These are phyloP conservation scores for Aspergillus felis DNA, from an alignment of 2,329 filamentous ascomycete species.

Conservation along the genomic window DNA sequence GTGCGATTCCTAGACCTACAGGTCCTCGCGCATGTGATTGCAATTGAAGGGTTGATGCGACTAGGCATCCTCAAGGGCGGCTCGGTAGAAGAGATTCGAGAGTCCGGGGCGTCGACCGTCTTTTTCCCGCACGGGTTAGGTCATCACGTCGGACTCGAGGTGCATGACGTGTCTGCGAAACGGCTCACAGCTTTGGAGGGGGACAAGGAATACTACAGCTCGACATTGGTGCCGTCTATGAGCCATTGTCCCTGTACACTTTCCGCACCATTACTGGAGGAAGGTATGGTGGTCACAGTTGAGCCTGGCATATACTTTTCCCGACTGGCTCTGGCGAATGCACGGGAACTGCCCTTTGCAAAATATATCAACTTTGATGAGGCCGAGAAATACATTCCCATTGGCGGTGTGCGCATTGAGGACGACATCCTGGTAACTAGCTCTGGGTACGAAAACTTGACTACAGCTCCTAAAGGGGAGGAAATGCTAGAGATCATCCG, in stretches of 20 bases:
- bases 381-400: constrained; percentile 36
- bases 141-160: constrained; percentile 51
- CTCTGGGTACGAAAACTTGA: constrained; percentile 67
- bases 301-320: constrained; percentile 51
- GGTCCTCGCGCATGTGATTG: constrained; percentile 71
- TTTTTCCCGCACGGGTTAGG: constrained; percentile 53
- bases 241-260: constrained; percentile 28
- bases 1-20: constrained; percentile 80
- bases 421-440: constrained; percentile 68
- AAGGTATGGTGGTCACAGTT: constrained; percentile 55
- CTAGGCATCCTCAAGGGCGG: constrained; percentile 70
- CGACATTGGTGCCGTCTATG: constrained; percentile 10
- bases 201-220: constrained; percentile 12
- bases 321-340: constrained; percentile 32
- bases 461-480: constrained; percentile 65
- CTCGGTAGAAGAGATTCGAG: constrained; percentile 49
- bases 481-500: constrained; percentile 43
- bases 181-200: constrained; percentile 29
- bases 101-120: constrained; percentile 34
- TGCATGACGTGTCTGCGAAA: constrained; percentile 41
- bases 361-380: constrained; percentile 39
- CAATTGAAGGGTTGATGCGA: constrained; percentile 71
- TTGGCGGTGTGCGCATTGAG: constrained; percentile 45
- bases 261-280: constrained; percentile 40
- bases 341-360: constrained; percentile 26